Conservation (phyloP, 139 green algal species). For the Volvox reticuliferus region DNA sequence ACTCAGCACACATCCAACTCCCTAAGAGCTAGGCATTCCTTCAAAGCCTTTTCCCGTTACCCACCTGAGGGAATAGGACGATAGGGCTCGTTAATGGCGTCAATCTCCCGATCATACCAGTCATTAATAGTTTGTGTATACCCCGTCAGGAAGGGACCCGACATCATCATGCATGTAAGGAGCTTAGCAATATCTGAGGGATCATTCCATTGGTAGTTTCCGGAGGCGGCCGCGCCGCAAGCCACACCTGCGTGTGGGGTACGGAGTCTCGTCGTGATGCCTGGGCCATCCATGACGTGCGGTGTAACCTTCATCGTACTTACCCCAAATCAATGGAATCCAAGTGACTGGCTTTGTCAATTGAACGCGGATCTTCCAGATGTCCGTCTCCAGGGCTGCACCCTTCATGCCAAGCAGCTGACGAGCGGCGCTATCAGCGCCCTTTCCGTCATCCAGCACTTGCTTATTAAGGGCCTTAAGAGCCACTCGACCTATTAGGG, state of each 20-base stretch:
- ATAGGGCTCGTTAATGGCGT: constrained; percentile 99
- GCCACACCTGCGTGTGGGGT: constrained; percentile 81
- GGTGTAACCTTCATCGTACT: background rate
- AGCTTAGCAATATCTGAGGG: constrained; percentile 79
- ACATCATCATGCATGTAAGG: constrained; percentile 94
- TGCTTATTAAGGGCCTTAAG: constrained; percentile 43
- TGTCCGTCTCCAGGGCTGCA: constrained; percentile 83
- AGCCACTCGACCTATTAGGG: constrained; percentile 27
- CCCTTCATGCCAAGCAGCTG: constrained; percentile 95
- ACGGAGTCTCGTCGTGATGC: background rate
- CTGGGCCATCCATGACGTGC: background rate
- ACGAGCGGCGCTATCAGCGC: constrained; percentile 60
- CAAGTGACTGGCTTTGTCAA: constrained; percentile 99
- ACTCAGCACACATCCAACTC: too few relatives aligned
- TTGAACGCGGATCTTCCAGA: constrained; percentile 98
- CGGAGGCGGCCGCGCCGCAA: constrained; percentile 95
- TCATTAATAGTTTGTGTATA: constrained; percentile 99
- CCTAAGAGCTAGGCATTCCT: too few relatives aligned
- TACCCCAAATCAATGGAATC: constrained; percentile 98
- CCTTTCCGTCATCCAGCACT: constrained; percentile 60
- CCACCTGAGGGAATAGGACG: constrained; percentile 96
- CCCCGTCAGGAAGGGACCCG: constrained; percentile 96
- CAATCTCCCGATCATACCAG: constrained; percentile 98
- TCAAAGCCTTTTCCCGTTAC: background rate
- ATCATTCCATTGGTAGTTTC: constrained; percentile 94